These are phyloP conservation scores for Phoma herbarum DNA, from an alignment of 2,329 filamentous ascomycete species.

Conservation along the genomic window DNA sequence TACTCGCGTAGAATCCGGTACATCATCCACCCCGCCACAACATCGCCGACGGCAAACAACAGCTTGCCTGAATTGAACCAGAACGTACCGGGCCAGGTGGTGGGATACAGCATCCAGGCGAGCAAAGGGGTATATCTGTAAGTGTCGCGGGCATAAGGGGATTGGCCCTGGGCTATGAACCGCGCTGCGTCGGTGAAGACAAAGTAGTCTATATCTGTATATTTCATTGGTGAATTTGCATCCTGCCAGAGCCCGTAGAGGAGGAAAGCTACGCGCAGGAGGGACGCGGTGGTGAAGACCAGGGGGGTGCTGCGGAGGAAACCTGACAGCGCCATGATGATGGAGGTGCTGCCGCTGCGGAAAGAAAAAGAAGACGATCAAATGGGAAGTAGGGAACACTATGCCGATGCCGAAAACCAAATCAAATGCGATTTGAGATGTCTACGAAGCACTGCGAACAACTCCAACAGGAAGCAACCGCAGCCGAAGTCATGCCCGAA, in stretches of 20 bases:
- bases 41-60: slow-evolving; percentile 83
- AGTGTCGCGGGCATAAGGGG: slow-evolving; percentile 88
- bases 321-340: slow-evolving; percentile 38
- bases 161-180: slow-evolving; percentile 71
- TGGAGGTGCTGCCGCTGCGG: neutral
- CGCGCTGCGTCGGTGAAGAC: slow-evolving; percentile 96
- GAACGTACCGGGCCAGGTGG: slow-evolving; percentile 64
- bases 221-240: slow-evolving; percentile 89
- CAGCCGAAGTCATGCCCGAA: slow-evolving; percentile 33
- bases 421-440: slow-evolving; percentile 1
- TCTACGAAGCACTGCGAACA: too few species aligned
- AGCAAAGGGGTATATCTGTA: slow-evolving; percentile 97
- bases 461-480: slow-evolving; percentile 10
- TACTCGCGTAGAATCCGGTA: slow-evolving; percentile 60
- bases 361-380: neutral
- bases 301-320: slow-evolving; percentile 47
- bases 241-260: slow-evolving; percentile 94
- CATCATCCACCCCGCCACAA: slow-evolving; percentile 84
- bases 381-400: neutral
- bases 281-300: slow-evolving; percentile 58
- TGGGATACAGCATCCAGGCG: slow-evolving; percentile 89
- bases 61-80: slow-evolving; percentile 89
- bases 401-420: neutral
- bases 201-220: slow-evolving; percentile 98
- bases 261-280: slow-evolving; percentile 77